Evolutionary conservation across 2,329 filamentous ascomycete genomes (phyloP), one percentile per base, ranked within the genome.

Genomic region (Colletotrichum eremochloae): DNA sequence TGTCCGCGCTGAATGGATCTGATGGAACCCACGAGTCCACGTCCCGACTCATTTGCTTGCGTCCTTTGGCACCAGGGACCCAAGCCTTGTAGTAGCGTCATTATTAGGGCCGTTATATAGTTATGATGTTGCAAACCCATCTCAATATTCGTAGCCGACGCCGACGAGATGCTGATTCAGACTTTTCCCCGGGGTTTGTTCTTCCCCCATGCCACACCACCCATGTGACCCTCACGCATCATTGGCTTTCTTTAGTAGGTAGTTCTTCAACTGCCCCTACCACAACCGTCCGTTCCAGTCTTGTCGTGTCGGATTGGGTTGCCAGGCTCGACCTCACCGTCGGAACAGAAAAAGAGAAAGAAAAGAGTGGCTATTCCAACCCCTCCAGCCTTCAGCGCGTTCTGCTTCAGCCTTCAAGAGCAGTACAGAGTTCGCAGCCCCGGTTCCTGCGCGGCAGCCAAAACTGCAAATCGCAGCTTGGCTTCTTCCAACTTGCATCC

Each of bases 381-480:
- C 31, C 33, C 11, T 33, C 20, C 31, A 38, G 14, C 44, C 20
- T n/a, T 15, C 20, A 53, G n/a, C 33, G 31, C 5, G 44, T 42
- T 66, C 29, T 42, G 20, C 33, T 46, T 31, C 40, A 44, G 20
- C 44, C 58, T 66, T 20, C 53, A 52, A 58, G 20, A 48, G 53
- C 63, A 66, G 44, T 62, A 58, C 15, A 40, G 3, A 11, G 20
- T 48, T n/a, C n/a, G 62, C 38, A 33, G 29, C n/a, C 31, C 66
- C 50, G 48, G 33, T n/a, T 33, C 31, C 50, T 61, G 50, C 50
- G 42, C 60, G 60, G 60, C 44, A 56, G 20, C 57, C 67, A 31
- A 62, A 62, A 24, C 48, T 52, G 42, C 40, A 42, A 64, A 12
- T 46, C 62, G 38, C 56, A 69, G 31, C 58, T 72, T 63, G 57